Evolutionary conservation across 129 eudicot genomes (phyloP), one percentile per base, ranked within the genome.

Genomic region (Sambucus nigra): DNA sequence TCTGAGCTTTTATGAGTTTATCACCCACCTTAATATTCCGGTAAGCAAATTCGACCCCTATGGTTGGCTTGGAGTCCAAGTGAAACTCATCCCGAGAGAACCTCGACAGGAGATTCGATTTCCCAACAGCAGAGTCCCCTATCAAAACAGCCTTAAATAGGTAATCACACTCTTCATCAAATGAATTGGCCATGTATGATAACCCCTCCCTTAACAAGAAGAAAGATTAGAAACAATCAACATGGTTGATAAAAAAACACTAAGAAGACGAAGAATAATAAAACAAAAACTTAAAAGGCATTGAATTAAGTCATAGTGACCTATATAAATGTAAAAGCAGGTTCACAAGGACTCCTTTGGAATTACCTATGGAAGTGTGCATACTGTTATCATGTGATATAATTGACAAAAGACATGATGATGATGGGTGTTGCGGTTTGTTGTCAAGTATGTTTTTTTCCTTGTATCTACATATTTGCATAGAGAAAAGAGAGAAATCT

Each of bases 101-200:
- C 42, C 95, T 74, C 0, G 91, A 85, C 8, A 85, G 57, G 33
- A 85, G 71, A 64, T 75, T 85, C 5, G 95, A 80, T 61, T 85
- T 85, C 55, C 95, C 95, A 15, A 85, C 95, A 0, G 83, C 95
- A 2, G 95, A 85, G 49, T 85, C 95, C 5, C 95, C 95, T 6
- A 85, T 69, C 10, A 85, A 68, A 17, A 85, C 91, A 13, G 78
- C 75, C 55, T 85, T 85, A 61, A 85, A 85, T 59, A 85, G 65
- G 55, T 85, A 85, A 69, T 85, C 95, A 22, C 91, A 80, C 69
- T 85, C 91, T 46, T 84, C 94, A 25, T 80, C 94, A 25, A 70
- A 63, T 49, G 79, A 79, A 73, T 61, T 65, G 39, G 48, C 74
- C 77, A 69, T 70, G 22, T n/a, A 39, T 18, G 16, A 19, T 4